Evolutionary conservation across 805 yeast species (phyloP), one percentile per base, ranked within the genome.

Genomic region (Pichia ethanolica): DNA sequence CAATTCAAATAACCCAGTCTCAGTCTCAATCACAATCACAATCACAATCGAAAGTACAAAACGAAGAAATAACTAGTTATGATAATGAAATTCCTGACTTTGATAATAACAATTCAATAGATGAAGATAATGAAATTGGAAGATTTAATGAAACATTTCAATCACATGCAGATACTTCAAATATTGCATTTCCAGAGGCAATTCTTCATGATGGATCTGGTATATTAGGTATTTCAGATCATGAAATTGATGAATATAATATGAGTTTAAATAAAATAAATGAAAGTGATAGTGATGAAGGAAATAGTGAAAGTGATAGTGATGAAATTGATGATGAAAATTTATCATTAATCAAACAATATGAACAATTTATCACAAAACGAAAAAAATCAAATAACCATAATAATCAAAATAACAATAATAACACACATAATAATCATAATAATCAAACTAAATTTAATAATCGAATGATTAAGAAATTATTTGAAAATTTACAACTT

Each of bases 171-270:
- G 44, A 56, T n/a, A 65, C 64, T 12, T 57, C 67, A 1, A 64
- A 62, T 44, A 57, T 66, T 26, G 70, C 70, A 1, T 47, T 66
- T 7, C 70, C 70, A 1, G 66, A 65, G 47, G 70, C 68, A 13
- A 62, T 66, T 10, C 56, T 65, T 3, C 48, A 64, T 33, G 62
- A 63, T 44, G 56, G 49, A 8, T 49, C 52, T 1, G 52, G 52
- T 1, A 49, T 49, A 5, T 10, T 42, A 3, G 52, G 52, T 1
- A 11, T 39, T 10, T 45, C 48, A 6, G 47, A 45, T 3, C 35
- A 45, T 1, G 51, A 48, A 32, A 34, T 27, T 2, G 46, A 45
- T 1, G 48, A 41, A 41, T 46, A 46, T 12, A 46, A 36, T 37
- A 7, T 46, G n/a, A 46, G 45, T 36, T 10, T 46, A 7, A 46